Evolutionary conservation across 306 rosid genomes (phyloP), one percentile per base, ranked within the genome.

Genomic region (Lathyrus oleraceus): DNA sequence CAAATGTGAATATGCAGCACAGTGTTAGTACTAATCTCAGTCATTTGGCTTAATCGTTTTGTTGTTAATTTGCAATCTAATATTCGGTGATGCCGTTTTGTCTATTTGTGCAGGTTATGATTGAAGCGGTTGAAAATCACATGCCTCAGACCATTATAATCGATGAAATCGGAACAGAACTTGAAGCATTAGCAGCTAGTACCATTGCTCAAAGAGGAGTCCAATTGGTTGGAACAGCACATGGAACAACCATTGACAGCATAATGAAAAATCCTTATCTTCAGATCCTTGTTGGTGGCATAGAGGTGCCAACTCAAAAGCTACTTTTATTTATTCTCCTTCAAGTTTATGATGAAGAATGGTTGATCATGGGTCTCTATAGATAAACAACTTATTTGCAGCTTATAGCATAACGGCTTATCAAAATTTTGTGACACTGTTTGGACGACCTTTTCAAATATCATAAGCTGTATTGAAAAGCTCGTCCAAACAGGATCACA

Each of bases 161-260:
- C 48, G 99, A 95, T 78, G 99, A 95, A 89, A 95, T 95, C 56
- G 99, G 99, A 75, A 95, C 99, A 1, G 99, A 95, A 65, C 96
- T 91, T 59, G 97, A 95, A 83, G 97, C 99, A 75, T 81, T 95
- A 81, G 99, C 99, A 80, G 97, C 99, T 56, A 89, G 99, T 80
- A 95, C 99, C 23, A 91, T 95, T 80, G 99, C 99, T 80, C 97
- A 95, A 85, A 86, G 99, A 91, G 99, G 99, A 78, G 99, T 95
- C 74, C 97, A 95, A 56, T 85, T 95, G 43, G 97, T 95, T 54
- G 99, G 97, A 73, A 91, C 99, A 47, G 99, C 99, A 5, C 99
- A 95, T 75, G 97, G 99, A 76, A 87, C 87, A 82, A 82, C 95
- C 27, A 91, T 95, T 61, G 99, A 95, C 76, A 95, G 76, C 85